Evolutionary conservation across 768 basidiomycete species (phyloP).

Genomic region (Amanita pallidorosea): DNA sequence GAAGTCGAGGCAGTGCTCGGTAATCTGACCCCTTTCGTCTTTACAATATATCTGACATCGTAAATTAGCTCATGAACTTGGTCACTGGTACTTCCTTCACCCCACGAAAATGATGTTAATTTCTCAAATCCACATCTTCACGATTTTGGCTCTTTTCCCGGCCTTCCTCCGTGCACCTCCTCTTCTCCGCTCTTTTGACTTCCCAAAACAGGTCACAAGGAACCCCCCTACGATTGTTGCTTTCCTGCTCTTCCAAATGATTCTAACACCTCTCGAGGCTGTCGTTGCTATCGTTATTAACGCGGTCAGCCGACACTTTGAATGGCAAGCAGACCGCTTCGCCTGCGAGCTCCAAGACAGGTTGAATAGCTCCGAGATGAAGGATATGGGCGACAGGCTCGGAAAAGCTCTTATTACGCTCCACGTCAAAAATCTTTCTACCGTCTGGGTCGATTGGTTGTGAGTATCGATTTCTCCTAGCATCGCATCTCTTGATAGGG

Average conservation of each 20-base stretch:
- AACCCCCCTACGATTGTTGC: slow-evolving; percentile 75
- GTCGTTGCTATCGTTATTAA: slow-evolving; percentile 69
- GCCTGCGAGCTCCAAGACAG: slow-evolving; percentile 61
- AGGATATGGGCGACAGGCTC: slow-evolving; percentile 79
- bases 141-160: slow-evolving; percentile 81
- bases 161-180: slow-evolving; percentile 78
- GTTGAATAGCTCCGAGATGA: slow-evolving; percentile 46
- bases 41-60: neutral
- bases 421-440: slow-evolving; percentile 87
- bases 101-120: slow-evolving; percentile 81
- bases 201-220: slow-evolving; percentile 51
- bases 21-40: slow-evolving; percentile 12
- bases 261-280: slow-evolving; percentile 71
- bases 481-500: neutral
- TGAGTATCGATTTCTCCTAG: slow-evolving; percentile 25
- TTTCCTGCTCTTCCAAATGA: slow-evolving; percentile 86
- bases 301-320: slow-evolving; percentile 74
- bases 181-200: slow-evolving; percentile 73
- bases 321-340: slow-evolving; percentile 89
- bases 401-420: slow-evolving; percentile 74
- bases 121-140: slow-evolving; percentile 81
- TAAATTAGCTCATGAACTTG: slow-evolving; percentile 76
- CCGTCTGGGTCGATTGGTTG: slow-evolving; percentile 92
- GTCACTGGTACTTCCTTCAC: slow-evolving; percentile 92
- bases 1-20: slow-evolving; percentile 96